Evolutionary conservation across 2,329 filamentous ascomycete genomes (phyloP).

Genomic region (Ceratocystis diversiconidia): DNA sequence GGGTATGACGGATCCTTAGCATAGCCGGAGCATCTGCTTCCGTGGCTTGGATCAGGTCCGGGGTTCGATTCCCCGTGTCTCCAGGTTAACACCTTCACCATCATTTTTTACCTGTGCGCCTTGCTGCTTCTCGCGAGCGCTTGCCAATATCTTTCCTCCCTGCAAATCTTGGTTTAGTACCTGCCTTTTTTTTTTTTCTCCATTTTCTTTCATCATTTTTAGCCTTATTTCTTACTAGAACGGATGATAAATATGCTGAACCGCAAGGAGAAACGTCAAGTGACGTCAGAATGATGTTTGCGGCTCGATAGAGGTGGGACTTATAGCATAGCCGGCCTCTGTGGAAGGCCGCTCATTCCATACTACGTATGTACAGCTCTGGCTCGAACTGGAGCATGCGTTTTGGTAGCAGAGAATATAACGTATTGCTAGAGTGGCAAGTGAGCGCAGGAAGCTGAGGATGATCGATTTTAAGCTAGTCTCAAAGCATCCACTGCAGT

Average conservation of each 20-base stretch:
- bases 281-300: not conserved
- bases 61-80: conserved; percentile 20
- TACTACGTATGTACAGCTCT: not conserved
- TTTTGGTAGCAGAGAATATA: not conserved
- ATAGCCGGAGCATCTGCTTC: not conserved
- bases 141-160: too few species aligned
- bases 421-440: not conserved
- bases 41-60: conserved; percentile 18
- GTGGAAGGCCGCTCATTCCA: not conserved
- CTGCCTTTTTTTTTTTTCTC: not conserved
- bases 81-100: not conserved
- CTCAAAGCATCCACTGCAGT: not conserved
- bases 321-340: not conserved
- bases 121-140: too few species aligned
- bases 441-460: not conserved
- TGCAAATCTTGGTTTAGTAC: too few species aligned
- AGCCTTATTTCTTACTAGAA: not conserved
- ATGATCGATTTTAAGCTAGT: not conserved
- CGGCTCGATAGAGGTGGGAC: not conserved
- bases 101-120: too few species aligned
- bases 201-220: not conserved
- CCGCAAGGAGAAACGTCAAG: not conserved
- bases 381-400: not conserved
- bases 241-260: not conserved
- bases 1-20: conserved; percentile 8